These are phyloP conservation scores for Rhamnella rubrinervis DNA, from an alignment of 331 rosid genomes.

Conservation along the genomic window DNA sequence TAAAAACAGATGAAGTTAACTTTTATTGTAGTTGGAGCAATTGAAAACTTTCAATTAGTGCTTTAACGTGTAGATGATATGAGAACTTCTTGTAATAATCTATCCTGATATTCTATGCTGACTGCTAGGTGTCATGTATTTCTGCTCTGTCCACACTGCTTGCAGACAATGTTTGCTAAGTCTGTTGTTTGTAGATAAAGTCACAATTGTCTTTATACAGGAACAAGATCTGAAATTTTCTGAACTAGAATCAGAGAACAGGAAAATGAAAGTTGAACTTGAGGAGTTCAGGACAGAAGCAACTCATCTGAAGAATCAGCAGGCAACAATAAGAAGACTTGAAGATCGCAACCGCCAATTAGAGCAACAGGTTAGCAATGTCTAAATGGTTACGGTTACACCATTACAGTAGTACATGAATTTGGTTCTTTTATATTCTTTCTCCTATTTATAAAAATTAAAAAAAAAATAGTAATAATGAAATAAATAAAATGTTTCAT, in stretches of 20 bases:
- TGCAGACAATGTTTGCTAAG: conserved; percentile 7
- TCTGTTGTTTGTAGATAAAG: conserved; percentile 6
- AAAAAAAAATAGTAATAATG: too few species aligned
- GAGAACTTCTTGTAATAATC: not conserved
- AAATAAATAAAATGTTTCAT: not conserved
- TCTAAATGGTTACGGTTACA: not conserved
- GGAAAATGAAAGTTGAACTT: conserved; percentile 98
- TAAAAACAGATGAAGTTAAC: not conserved
- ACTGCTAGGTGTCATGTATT: not conserved
- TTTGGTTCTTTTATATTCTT: not conserved
- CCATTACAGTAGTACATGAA: too few species aligned
- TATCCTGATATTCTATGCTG: not conserved
- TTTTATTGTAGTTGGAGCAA: not conserved
- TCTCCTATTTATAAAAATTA: not conserved
- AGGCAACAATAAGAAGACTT: conserved; percentile 95
- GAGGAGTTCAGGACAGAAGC: conserved; percentile 99
- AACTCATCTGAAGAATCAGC: conserved; percentile 96
- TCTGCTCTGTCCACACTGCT: conserved; percentile 3
- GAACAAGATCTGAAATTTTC: conserved; percentile 87
- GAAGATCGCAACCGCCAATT: conserved; percentile 95
- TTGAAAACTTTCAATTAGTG: not conserved
- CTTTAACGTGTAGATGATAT: not conserved
- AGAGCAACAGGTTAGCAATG: conserved; percentile 80
- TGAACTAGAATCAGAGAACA: conserved; percentile 86
- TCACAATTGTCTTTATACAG: conserved; percentile 43